Percentiles rank a stretch among this genome's conserved stretches.
phyloP scores from a whole-genome alignment of 768 basidiomycete species.

The Mycena vulgaris region DNA sequence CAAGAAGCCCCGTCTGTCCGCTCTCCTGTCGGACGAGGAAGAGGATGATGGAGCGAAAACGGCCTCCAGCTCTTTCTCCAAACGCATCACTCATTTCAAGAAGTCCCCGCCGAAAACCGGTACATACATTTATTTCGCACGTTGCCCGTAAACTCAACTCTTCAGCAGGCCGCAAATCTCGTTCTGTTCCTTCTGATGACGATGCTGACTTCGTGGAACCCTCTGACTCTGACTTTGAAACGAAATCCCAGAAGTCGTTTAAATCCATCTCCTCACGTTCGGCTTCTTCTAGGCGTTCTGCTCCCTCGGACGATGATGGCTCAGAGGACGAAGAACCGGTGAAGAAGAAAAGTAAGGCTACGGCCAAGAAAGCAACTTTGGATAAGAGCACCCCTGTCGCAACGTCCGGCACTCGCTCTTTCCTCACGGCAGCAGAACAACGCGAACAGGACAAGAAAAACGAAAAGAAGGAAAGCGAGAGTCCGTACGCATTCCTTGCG shows the following conservation, averaged over 20 bases:
- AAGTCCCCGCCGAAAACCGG: constrained; percentile 73
- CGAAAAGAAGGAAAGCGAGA: constrained; percentile 85
- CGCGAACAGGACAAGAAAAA: constrained; percentile 83
- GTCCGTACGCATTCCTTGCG: constrained; percentile 81
- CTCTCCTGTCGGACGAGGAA: constrained; percentile 63
- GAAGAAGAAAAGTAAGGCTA: constrained; percentile 52
- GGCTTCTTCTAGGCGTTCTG: constrained; percentile 61
- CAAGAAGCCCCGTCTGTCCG: constrained; percentile 76
- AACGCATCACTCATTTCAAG: constrained; percentile 75
- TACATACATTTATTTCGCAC: constrained; percentile 43
- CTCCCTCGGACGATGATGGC: constrained; percentile 55
- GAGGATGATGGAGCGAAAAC: constrained; percentile 53
- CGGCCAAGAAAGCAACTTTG: constrained; percentile 44
- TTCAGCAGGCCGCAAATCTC: constrained; percentile 57
- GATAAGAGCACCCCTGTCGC: constrained; percentile 43
- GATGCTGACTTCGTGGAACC: constrained; percentile 81
- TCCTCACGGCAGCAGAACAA: constrained; percentile 89
- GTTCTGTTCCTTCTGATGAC: constrained; percentile 63
- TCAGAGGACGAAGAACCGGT: constrained; percentile 54
- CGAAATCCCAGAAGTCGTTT: constrained; percentile 62
- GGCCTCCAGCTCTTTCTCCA: constrained; percentile 64
- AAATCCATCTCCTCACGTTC: constrained; percentile 61
- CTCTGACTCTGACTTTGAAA: constrained; percentile 74
- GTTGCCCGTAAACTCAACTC: constrained; percentile 14
- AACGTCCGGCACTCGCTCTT: constrained; percentile 54